Evolutionary conservation across 2,329 filamentous ascomycete species (phyloP).

Genomic region (Verticillium nubilum): DNA sequence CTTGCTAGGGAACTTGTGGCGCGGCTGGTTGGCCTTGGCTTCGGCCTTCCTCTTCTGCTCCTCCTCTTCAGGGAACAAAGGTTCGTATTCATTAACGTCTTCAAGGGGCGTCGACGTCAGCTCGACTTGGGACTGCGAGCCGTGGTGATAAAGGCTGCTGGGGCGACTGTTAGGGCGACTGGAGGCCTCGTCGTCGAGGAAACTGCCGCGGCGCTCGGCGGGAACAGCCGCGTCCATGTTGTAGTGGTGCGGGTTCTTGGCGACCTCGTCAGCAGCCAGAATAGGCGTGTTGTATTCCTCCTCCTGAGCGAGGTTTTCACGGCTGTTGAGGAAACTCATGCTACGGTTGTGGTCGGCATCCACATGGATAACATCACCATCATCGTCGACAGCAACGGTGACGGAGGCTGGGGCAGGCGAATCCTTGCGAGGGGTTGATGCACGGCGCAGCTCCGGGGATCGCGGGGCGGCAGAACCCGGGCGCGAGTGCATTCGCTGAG

Average conservation of each 20-base stretch:
- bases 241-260: constrained; percentile 64
- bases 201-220: constrained; percentile 61
- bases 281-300: constrained; percentile 72
- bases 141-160: constrained; percentile 51
- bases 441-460: constrained; percentile 28
- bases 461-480: constrained; percentile 31
- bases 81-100: constrained; percentile 91
- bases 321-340: constrained; percentile 19
- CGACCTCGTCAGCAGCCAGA: constrained; percentile 80
- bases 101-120: constrained; percentile 67
- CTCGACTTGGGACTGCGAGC: constrained; percentile 41
- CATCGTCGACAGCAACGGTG: constrained; percentile 30
- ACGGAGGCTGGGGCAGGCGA: constrained; percentile 20
- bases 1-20: constrained; percentile 80
- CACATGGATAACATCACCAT: constrained; percentile 68
- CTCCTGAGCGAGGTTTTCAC: constrained; percentile 29
- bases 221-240: constrained; percentile 76
- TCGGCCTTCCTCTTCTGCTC: constrained; percentile 33
- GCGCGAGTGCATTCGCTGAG: constrained; percentile 66
- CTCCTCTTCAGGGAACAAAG: constrained; percentile 79
- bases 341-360: constrained; percentile 52
- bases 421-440: constrained; percentile 23
- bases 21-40: constrained; percentile 44
- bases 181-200: constrained; percentile 49
- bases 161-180: constrained; percentile 62